Conservation (phyloP, 2,329 filamentous ascomycete species). For the Colletotrichum sp. region DNA sequence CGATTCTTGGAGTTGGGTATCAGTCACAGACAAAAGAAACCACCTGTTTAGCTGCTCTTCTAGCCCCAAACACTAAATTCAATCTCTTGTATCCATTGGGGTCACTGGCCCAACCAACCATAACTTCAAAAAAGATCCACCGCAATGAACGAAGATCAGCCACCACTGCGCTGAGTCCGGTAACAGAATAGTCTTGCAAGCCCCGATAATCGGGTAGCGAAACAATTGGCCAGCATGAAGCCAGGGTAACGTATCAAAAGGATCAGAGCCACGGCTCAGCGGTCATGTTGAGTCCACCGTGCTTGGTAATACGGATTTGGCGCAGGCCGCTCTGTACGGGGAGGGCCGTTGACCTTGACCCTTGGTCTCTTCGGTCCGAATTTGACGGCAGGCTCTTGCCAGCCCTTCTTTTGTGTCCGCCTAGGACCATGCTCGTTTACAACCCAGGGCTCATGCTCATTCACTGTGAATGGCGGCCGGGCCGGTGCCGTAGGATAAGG, state of each 20-base stretch:
- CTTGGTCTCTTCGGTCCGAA: neutral
- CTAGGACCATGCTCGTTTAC: neutral
- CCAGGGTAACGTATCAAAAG: neutral
- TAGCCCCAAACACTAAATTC: neutral
- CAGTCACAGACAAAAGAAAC: neutral
- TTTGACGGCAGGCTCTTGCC: neutral
- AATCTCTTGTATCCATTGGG: neutral
- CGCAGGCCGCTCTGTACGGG: neutral
- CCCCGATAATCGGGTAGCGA: accelerated
- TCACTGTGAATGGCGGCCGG: neutral
- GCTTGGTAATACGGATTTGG: neutral
- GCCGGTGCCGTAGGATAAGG: neutral
- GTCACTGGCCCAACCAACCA: neutral
- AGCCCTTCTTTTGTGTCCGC: neutral
- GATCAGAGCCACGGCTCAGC: neutral
- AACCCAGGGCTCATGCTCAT: neutral
- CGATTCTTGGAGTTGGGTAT: neutral
- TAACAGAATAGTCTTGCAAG: neutral
- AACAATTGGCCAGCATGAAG: accelerated
- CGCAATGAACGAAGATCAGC: neutral
- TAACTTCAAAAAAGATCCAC: neutral
- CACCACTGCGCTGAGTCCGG: accelerated
- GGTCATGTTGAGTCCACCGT: neutral
- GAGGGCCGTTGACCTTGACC: neutral
- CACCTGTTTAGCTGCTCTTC: neutral